Base-by-base conservation (phyloP, 164 flowering plant genomes). In the Magnolia sinica region DNA sequence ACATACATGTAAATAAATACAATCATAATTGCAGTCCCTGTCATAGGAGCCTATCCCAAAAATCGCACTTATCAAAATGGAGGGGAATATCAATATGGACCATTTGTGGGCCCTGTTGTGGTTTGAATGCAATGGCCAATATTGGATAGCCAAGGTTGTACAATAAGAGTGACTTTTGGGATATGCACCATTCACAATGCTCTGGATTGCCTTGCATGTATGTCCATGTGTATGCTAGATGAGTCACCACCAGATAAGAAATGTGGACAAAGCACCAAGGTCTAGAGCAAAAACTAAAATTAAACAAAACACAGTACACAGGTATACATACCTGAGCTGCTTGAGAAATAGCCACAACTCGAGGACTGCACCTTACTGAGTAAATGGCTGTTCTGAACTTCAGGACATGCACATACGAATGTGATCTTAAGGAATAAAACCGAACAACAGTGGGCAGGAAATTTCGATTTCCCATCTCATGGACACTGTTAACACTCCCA, bases 341-440 rank as follows among this genome's bases (percentile, higher is more conserved):
- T 79, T 86, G 95, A 72, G 87, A 83, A 68, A 93, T 77, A 78
- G 94, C 96, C 68, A 91, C 85, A 77, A 91, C 84, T 59, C 91
- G 90, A 76, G 90, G 68, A 68, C 97, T 93, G 88, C 97, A 89
- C 77, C 92, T 87, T 23, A 93, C 91, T 9, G 91, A 87, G 83
- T 82, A 88, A 75, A 93, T 83, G 69, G 76, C 83, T 29, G 96
- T 88, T 77, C 93, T 85, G 77, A 93, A 91, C 88, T 89, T 89
- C 52, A 93, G 73, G 22, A 71, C 76, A 78, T 90, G 91, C 27
- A 91, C 91, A 80, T 87, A 91, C 50, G 94, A 88, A 45, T 89
- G 91, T 51, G 94, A 90, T 73, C 77, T 87, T 78, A 91, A 79
- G 50, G 97, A 93, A 83, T 88, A 93, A 78, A 93, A 90, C 78